Evolutionary conservation across 1,284 basidiomycete species (phyloP).

Genomic region (Ceratorhiza oryzae-sativae): DNA sequence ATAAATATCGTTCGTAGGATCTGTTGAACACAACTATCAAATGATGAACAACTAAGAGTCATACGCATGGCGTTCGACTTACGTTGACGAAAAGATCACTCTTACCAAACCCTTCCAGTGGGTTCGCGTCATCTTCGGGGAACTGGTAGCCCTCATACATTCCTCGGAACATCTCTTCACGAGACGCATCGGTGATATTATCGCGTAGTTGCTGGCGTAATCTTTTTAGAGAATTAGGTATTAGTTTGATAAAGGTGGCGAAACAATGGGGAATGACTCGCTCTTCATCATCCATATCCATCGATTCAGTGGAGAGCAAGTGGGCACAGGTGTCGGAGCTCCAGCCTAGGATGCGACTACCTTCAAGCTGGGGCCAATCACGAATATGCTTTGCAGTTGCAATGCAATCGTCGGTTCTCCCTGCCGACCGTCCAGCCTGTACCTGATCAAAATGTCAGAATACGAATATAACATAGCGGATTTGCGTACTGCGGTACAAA

Average conservation of each 20-base stretch:
- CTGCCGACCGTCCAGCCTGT: neutral
- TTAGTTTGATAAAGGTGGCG: neutral
- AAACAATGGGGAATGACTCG: neutral
- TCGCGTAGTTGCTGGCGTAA: neutral
- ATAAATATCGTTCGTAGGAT: neutral
- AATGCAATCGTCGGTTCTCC: neutral
- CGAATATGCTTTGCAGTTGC: neutral
- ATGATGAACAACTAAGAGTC: neutral
- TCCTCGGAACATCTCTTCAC: neutral
- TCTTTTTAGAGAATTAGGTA: neutral
- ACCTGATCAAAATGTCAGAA: neutral
- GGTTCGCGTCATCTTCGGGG: neutral
- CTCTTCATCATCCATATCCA: neutral
- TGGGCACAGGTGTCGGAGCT: neutral
- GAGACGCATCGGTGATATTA: conserved; percentile 1
- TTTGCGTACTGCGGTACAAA: neutral
- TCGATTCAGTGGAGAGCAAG: neutral
- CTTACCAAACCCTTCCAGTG: neutral
- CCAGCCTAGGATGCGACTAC: neutral
- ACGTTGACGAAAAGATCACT: neutral
- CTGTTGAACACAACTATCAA: neutral
- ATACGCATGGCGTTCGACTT: neutral
- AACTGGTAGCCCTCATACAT: conserved; percentile 1
- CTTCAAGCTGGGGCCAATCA: neutral
- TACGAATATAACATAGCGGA: neutral